Conservation (phyloP, 108 stramenopile species). For the Aurantiochytrium sp. region DNA sequence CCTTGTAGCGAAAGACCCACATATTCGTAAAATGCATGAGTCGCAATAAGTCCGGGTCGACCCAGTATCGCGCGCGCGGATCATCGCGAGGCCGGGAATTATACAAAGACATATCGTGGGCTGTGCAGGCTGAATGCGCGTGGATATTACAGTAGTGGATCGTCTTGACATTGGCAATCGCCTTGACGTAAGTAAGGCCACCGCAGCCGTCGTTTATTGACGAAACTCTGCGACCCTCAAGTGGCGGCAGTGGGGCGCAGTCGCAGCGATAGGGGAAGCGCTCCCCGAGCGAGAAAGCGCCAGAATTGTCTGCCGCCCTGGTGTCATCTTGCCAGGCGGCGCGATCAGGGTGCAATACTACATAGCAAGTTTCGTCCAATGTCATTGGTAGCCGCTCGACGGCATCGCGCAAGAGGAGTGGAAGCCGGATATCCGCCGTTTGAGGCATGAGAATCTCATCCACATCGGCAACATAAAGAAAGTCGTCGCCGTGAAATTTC, state of each 20-base stretch:
- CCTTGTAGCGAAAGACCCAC: background rate
- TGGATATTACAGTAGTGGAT: background rate
- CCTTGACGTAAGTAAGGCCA: background rate
- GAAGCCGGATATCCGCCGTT: background rate
- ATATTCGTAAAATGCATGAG: background rate
- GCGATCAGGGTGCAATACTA: background rate
- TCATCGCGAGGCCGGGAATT: background rate
- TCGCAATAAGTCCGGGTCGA: background rate
- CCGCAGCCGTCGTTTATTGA: background rate
- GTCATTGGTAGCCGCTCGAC: background rate
- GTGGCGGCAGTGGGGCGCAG: background rate
- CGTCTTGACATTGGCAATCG: background rate
- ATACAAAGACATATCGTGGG: background rate
- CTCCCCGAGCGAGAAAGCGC: background rate
- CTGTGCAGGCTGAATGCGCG: background rate
- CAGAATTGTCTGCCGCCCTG: background rate
- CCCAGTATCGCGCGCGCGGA: background rate
- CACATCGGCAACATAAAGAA: background rate
- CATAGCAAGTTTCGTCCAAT: background rate
- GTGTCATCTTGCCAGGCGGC: background rate
- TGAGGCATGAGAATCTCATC: background rate
- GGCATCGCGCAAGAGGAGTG: background rate
- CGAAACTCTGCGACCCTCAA: background rate
- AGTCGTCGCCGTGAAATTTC: background rate
- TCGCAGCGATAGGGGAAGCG: background rate